Evolutionary conservation across 306 rosid species (phyloP).

Genomic region (Castanea mollissima): DNA sequence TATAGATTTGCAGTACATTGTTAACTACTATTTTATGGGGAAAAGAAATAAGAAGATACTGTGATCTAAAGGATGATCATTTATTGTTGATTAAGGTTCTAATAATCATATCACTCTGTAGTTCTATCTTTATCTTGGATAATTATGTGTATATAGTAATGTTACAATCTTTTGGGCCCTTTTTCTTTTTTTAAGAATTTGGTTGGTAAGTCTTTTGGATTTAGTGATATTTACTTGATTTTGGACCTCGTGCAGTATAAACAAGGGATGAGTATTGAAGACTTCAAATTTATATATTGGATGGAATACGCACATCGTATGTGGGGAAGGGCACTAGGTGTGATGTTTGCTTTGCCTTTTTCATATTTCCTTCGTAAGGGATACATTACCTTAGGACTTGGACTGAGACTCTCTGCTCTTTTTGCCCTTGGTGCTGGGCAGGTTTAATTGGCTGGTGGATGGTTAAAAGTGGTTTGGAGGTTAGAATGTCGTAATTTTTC

Average conservation of each 20-base stretch:
- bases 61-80: not conserved
- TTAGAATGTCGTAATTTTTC: conserved; percentile 21
- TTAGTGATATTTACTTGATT: not conserved
- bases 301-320: conserved; percentile 91
- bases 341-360: conserved; percentile 88
- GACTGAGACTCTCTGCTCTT: conserved; percentile 65
- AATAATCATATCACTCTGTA: not conserved
- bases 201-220: not conserved
- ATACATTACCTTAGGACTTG: conserved; percentile 75
- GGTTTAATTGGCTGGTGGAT: conserved; percentile 96
- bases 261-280: conserved; percentile 46
- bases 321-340: conserved; percentile 92
- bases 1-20: not conserved
- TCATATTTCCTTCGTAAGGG: conserved; percentile 85
- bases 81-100: not conserved
- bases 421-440: conserved; percentile 88
- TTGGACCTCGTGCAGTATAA: conserved; percentile 39
- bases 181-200: not conserved
- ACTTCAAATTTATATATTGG: conserved; percentile 60
- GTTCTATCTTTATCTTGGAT: not conserved
- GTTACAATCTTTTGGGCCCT: not conserved
- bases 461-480: conserved; percentile 87
- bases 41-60: not conserved
- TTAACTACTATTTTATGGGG: not conserved
- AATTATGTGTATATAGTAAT: not conserved